Percentiles rank a stretch among this genome's conserved stretches.
These are phyloP conservation scores for Amphirosellinia nigrospora DNA, from an alignment of 495 filamentous ascomycete species.

Conservation along the genomic window DNA sequence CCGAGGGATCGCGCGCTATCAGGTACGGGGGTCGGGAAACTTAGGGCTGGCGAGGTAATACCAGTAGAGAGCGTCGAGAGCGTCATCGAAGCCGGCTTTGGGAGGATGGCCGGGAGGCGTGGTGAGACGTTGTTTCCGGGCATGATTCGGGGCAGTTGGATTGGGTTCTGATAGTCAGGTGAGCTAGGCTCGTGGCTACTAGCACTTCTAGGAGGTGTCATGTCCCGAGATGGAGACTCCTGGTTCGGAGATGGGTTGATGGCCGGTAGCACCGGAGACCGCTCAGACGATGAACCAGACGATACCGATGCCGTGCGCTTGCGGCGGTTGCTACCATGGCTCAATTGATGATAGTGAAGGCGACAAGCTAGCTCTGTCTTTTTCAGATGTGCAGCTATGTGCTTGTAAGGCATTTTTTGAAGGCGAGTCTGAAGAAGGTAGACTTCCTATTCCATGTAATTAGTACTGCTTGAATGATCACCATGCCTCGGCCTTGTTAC, in stretches of 20 bases:
- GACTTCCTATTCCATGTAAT: constrained; percentile 63
- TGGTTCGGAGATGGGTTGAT: constrained; percentile 55
- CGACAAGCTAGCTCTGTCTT: constrained; percentile 87
- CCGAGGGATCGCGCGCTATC: constrained; percentile 37
- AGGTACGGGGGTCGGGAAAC: constrained; percentile 43
- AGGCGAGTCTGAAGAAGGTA: constrained; percentile 82
- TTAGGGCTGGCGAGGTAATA: constrained; percentile 42
- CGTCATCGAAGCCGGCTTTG: constrained; percentile 61
- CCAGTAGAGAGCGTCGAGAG: constrained; percentile 47
- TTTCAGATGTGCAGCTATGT: constrained; percentile 80
- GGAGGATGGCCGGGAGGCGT: constrained; percentile 62
- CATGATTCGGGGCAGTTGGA: constrained; percentile 56
- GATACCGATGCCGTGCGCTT: constrained; percentile 69
- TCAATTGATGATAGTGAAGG: constrained; percentile 83
- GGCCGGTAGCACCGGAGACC: constrained; percentile 53
- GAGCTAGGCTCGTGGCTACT: constrained; percentile 45
- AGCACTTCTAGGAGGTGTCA: constrained; percentile 46
- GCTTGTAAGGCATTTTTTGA: constrained; percentile 89
- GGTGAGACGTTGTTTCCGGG: constrained; percentile 47
- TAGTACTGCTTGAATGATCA: neutral
- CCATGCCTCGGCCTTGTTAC: constrained; percentile 25
- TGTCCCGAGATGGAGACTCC: constrained; percentile 47
- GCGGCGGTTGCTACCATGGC: constrained; percentile 77
- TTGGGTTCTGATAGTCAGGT: constrained; percentile 38
- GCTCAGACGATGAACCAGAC: constrained; percentile 57